Evolutionary conservation across 495 filamentous ascomycete species (phyloP).

Genomic region (Xylaria bambusicola): DNA sequence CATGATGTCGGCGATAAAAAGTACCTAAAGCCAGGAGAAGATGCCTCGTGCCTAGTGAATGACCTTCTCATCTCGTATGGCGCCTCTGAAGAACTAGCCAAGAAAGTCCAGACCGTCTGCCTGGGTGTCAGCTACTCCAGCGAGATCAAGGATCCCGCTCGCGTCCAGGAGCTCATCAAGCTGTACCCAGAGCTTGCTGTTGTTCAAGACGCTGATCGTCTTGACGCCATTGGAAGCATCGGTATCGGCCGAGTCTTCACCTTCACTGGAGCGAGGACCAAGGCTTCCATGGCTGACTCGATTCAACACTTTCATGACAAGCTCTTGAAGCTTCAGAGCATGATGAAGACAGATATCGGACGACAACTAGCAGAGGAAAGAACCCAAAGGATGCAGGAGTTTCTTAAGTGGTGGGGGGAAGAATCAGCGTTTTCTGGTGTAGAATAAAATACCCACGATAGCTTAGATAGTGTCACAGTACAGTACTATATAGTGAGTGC

Average conservation of each 20-base stretch:
- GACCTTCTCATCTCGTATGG: constrained; percentile 60
- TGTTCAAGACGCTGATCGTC: constrained; percentile 87
- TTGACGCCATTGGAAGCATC: constrained; percentile 86
- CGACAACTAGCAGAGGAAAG: constrained; percentile 63
- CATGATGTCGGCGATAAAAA: constrained; percentile 91
- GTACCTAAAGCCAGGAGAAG: constrained; percentile 59
- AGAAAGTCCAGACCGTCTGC: constrained; percentile 67
- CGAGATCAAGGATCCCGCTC: constrained; percentile 62
- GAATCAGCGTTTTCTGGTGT: constrained; percentile 8
- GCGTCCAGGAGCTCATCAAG: constrained; percentile 54
- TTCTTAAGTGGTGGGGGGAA: constrained; percentile 66
- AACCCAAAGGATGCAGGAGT: constrained; percentile 63
- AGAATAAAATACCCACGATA: not conserved
- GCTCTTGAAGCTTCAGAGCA: constrained; percentile 65
- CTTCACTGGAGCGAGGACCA: constrained; percentile 65
- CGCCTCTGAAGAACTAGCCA: constrained; percentile 55
- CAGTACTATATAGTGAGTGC: too few relatives aligned
- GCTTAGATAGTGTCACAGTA: constrained; percentile 4
- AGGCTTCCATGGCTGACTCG: constrained; percentile 56
- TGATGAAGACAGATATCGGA: constrained; percentile 85
- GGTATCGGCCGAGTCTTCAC: constrained; percentile 80
- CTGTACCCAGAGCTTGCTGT: constrained; percentile 73
- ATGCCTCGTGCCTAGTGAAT: constrained; percentile 56
- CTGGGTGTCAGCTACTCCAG: constrained; percentile 75
- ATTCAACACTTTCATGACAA: constrained; percentile 83